Conservation (phyloP, 2,329 filamentous ascomycete species). For the Hypoxylon sp. region DNA sequence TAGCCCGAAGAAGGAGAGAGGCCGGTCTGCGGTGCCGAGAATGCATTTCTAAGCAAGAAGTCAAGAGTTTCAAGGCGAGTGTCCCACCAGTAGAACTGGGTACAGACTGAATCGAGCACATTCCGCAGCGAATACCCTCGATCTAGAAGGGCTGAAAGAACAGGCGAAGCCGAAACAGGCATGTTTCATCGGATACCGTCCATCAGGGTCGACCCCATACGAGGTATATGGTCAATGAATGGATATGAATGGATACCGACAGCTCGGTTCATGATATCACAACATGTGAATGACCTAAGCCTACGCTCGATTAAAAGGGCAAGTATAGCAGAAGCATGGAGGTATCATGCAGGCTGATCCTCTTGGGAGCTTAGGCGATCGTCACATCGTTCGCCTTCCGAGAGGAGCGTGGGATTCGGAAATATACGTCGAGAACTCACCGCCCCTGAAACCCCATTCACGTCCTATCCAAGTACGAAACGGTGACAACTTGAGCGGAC, state of each 20-base stretch:
- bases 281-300: constrained; percentile 22
- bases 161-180: constrained; percentile 29
- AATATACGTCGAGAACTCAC: constrained; percentile 29
- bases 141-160: constrained; percentile 32
- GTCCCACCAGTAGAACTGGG: constrained; percentile 20
- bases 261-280: constrained; percentile 38
- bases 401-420: constrained; percentile 20
- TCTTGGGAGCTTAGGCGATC: constrained; percentile 33
- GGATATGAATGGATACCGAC: constrained; percentile 40
- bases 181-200: constrained; percentile 22
- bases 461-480: constrained; percentile 19
- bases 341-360: constrained; percentile 32
- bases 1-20: constrained; percentile 17
- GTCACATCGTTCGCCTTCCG: constrained; percentile 19
- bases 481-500: constrained; percentile 19
- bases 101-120: not conserved
- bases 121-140: constrained; percentile 20
- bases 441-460: constrained; percentile 9
- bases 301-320: constrained; percentile 30
- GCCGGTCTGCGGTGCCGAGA: constrained; percentile 9
- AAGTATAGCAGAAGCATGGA: constrained; percentile 25
- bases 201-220: constrained; percentile 14
- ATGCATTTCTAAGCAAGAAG: constrained; percentile 15
- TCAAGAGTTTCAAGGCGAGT: constrained; percentile 15
- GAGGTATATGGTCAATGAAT: constrained; percentile 19